Conservation (phyloP, 441 rosid species). For the Pelargonium cotyledonis region DNA sequence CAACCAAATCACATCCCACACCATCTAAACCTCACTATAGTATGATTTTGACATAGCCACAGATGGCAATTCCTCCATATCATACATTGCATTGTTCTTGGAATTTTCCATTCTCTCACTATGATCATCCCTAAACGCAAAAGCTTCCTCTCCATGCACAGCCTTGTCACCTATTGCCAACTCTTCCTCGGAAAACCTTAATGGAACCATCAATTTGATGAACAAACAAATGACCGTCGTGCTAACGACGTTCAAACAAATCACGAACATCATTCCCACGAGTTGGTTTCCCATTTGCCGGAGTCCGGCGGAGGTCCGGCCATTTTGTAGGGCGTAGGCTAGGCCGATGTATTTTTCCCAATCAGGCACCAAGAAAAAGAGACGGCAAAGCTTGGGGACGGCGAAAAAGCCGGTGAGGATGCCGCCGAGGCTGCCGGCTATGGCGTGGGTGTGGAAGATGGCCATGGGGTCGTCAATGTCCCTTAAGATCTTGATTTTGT, state of each 20-base stretch:
- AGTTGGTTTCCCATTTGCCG: slow-evolving; percentile 36
- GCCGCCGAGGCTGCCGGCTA: slow-evolving; percentile 54
- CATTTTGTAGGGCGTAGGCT: slow-evolving; percentile 25
- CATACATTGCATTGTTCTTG: background rate
- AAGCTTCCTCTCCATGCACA: slow-evolving; percentile 57
- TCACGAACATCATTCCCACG: slow-evolving; percentile 35
- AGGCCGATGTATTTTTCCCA: slow-evolving; percentile 32
- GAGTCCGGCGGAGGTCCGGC: slow-evolving; percentile 25
- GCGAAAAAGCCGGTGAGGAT: slow-evolving; percentile 51
- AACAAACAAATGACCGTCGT: slow-evolving; percentile 51
- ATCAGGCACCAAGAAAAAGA: slow-evolving; percentile 18
- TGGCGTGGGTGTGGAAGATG: slow-evolving; percentile 61
- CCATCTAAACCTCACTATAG: background rate
- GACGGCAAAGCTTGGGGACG: slow-evolving; percentile 33
- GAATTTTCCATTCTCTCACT: slow-evolving; percentile 26
- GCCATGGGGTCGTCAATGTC: slow-evolving; percentile 57
- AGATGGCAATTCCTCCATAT: background rate
- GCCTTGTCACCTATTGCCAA: slow-evolving; percentile 54
- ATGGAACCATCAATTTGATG: slow-evolving; percentile 35
- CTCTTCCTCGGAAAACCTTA: slow-evolving; percentile 46
- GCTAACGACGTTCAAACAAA: slow-evolving; percentile 36
- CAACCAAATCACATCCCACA: background rate
- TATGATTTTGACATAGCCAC: background rate
- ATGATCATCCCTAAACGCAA: slow-evolving; percentile 47
- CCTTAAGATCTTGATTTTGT: slow-evolving; percentile 42